Evolutionary conservation across 163 green algal genomes (phyloP).

Genomic region (Scenedesmus sp.): DNA sequence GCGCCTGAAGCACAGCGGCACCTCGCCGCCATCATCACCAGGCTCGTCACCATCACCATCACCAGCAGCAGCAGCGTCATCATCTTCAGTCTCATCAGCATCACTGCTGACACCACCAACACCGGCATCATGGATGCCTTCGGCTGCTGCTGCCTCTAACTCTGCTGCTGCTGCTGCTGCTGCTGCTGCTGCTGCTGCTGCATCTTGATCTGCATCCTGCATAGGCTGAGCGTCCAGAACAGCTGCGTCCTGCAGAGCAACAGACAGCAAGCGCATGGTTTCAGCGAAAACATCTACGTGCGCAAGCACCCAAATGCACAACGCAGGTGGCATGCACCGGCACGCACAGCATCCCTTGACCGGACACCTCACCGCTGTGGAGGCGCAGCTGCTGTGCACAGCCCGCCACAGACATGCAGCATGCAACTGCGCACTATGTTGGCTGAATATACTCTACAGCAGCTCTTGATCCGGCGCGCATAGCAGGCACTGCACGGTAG

Average conservation of each 20-base stretch:
- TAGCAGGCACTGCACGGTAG: no score
- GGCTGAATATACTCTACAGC: no score
- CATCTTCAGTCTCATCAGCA: background rate
- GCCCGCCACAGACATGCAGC: no score
- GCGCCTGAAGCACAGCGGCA: background rate
- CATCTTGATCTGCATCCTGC: background rate
- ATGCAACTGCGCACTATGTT: no score
- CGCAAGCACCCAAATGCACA: background rate
- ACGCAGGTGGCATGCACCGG: background rate
- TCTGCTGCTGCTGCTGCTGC: background rate
- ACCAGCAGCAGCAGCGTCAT: background rate
- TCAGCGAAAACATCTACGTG: background rate
- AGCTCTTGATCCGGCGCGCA: no score
- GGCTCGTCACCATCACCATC: background rate
- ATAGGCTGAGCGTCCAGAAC: background rate
- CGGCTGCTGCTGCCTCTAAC: background rate
- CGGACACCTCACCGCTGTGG: no score
- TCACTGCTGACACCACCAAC: background rate
- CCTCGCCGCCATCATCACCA: background rate
- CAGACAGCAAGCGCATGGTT: background rate
- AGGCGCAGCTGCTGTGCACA: no score
- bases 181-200: background rate
- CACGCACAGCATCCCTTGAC: no score
- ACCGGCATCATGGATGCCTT: background rate
- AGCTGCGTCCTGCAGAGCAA: background rate